Evolutionary conservation across 1,139 yeast genomes (phyloP).

Genomic region (Barnettozyma hawaiiensis): DNA sequence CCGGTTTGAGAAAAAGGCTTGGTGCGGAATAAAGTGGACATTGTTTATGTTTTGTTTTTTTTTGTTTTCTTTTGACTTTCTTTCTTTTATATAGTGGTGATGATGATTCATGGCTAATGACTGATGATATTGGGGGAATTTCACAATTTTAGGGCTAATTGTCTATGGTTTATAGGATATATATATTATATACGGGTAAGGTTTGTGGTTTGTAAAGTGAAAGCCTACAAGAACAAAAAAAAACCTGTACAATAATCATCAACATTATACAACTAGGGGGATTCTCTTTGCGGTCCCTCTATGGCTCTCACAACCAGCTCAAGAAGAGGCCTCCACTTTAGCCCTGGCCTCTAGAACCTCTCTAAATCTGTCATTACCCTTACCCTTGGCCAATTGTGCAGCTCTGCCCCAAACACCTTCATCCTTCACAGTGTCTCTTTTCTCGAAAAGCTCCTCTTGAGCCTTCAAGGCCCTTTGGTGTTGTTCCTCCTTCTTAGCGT

Average conservation of each 20-base stretch:
- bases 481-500: constrained; percentile 72
- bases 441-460: constrained; percentile 66
- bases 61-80: neutral
- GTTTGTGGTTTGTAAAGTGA: neutral
- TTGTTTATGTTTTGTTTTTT: neutral
- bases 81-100: too few relatives aligned
- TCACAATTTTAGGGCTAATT: neutral
- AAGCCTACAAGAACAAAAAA: too few relatives aligned
- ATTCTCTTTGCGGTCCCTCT: neutral
- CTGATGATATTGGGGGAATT: neutral
- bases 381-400: constrained; percentile 41
- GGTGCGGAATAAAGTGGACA: constrained; percentile 9
- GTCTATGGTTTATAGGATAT: neutral
- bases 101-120: constrained; percentile 1
- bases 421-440: constrained; percentile 71
- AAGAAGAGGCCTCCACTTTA: constrained; percentile 7
- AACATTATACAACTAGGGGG: neutral
- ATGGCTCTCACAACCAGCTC: neutral
- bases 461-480: constrained; percentile 59
- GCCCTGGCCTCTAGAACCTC: constrained; percentile 25
- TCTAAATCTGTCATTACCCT: constrained; percentile 29
- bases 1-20: constrained; percentile 39
- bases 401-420: constrained; percentile 87
- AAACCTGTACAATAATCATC: neutral
- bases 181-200: neutral